Evolutionary conservation across 305 asterid genomes (phyloP), one percentile per base, ranked within the genome.

Genomic region (Stenogyne calaminthoides): DNA sequence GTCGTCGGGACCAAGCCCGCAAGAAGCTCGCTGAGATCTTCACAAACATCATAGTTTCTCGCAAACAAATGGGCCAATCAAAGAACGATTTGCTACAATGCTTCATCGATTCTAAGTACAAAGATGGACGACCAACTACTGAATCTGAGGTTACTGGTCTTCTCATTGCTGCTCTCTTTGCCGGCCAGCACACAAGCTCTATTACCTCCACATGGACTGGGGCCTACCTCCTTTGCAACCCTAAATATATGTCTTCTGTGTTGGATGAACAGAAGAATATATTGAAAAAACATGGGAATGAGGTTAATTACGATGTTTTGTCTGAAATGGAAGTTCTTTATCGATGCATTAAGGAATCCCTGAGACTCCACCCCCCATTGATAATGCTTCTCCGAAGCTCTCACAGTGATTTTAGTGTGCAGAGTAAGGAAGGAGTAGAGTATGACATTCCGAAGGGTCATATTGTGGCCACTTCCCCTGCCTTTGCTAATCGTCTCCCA

Each of bases 101-200:
- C 83, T 91, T 91, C 83, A 94, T 94, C 14, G 97, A 94, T 80
- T 91, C 98, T 1, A 94, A 89, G 87, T 94, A 94, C 95, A 94
- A 91, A 84, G 86, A 91, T 44, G 98, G 98, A 3, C 90, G 97
- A 0, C 75, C 80, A 12, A 94, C 98, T 0, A 88, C 97, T 0
- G 91, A 93, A 60, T 51, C 86, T 1, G 98, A 93, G 83, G 82
- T 89, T 20, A 91, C 98, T 1, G 98, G 98, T 49, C 82, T 94
- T 46, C 95, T 94, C 56, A 94, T 94, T 40, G 98, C 98, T 22
- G 98, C 98, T 20, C 94, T 94, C 46, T 94, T 94, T 20, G 97
- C 97, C 9, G 98, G 98, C 36, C 98, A 94, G 86, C 98, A 91
- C 84, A 94, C 98, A 12, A 94, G 98, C 49, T 91, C 97, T 62